Percentiles rank a stretch among this genome's conserved stretches.
Conservation (phyloP, 176 grass and related monocot species). For the Tuctoria greenei region DNA sequence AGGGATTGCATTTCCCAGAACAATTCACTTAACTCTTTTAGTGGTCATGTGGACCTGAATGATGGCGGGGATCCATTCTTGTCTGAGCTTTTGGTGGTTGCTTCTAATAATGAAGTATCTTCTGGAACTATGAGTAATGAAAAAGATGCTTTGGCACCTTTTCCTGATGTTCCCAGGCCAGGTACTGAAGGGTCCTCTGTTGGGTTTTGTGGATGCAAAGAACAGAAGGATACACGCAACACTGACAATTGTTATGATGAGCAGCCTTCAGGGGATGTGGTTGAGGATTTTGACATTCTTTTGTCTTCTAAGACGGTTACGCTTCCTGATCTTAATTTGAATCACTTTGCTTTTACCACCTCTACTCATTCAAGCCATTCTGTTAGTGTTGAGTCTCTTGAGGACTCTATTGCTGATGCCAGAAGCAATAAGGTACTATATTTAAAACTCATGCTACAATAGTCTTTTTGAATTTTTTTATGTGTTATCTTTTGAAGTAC, state of each 20-base stretch:
- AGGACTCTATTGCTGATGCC: constrained; percentile 54
- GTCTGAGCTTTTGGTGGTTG: neutral
- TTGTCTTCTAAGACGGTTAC: constrained; percentile 30
- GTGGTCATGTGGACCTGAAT: constrained; percentile 28
- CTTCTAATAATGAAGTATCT: constrained; percentile 20
- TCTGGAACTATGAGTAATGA: constrained; percentile 12
- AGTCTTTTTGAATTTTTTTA: constrained; percentile 11
- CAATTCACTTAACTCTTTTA: constrained; percentile 7
- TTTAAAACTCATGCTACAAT: constrained; percentile 1
- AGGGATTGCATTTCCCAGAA: neutral
- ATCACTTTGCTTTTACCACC: constrained; percentile 27
- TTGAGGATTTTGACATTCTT: constrained; percentile 16
- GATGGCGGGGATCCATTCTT: neutral
- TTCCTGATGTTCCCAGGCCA: constrained; percentile 8
- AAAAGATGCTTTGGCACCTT: constrained; percentile 17
- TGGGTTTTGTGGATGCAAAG: constrained; percentile 14
- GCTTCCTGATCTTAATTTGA: constrained; percentile 50
- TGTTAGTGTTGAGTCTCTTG: constrained; percentile 44
- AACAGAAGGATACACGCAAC: constrained; percentile 12
- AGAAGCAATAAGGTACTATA: constrained; percentile 58
- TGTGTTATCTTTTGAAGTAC: constrained; percentile 1
- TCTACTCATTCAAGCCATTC: constrained; percentile 52
- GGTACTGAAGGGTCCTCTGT: constrained; percentile 18
- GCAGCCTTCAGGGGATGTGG: neutral
- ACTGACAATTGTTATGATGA: neutral